Evolutionary conservation across 2,329 filamentous ascomycete species (phyloP), one percentile per base, ranked within the genome.

Genomic region (Rutstroemia sp.): DNA sequence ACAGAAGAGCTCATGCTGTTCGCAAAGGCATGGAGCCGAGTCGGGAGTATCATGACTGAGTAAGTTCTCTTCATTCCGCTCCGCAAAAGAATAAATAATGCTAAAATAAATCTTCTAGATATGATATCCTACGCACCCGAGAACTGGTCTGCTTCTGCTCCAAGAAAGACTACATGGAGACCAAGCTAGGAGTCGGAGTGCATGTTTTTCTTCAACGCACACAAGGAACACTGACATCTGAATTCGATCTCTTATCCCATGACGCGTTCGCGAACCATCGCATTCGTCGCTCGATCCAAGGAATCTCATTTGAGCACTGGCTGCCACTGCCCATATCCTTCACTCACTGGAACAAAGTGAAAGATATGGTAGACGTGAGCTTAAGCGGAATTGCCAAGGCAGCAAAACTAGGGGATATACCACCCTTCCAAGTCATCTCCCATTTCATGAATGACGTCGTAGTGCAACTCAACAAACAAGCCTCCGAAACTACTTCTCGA

Each of bases 371-470:
- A 14, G 16, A 47, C 21, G 4, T 1, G 14, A 16, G 21, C 14
- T 47, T 47, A 27, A 14, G 1, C 10, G 44, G 5, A 1, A 63
- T 78, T 12, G 61, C 64, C 4, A 6, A 27, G 1, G 51, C 52
- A 1, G 66, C 71, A 9, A 63, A 56, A 16, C 52, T 65, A n/a
- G 56, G 57, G 1, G 58, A 54, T n/a, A 50, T 60, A 0, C 59
- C 69, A 6, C 56, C 63, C 14, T 66, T 71, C 6, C 62, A 73
- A 14, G 71, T 75, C 3, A 63, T 79, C 14, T 75, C 74, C 58
- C 65, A 69, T 19, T 78, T 79, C 66, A 79, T 79, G 77, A 78
- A 74, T 56, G 73, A 75, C 56, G 70, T 80, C 16, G 74, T 80
- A 0, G 75, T 78, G 19, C 72, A 74, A 14, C 73, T 79, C 48